Percentiles rank a stretch among this genome's conserved stretches.
phyloP scores from a whole-genome alignment of 2,329 filamentous ascomycete genomes.

The Harringtonia aguacate region DNA sequence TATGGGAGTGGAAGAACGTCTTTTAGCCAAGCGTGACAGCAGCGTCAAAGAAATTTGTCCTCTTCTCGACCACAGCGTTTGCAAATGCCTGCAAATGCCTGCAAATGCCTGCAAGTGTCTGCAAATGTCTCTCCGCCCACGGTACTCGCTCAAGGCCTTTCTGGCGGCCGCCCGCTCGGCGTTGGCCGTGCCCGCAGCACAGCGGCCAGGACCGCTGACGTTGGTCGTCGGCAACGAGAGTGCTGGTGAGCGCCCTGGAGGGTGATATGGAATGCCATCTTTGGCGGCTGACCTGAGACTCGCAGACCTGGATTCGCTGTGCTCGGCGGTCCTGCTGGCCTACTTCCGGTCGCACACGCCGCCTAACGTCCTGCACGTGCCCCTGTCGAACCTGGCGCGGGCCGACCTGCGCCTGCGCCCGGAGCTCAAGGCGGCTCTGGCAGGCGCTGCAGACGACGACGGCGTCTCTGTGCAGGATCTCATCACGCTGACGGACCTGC shows the following conservation, averaged over 20 bases:
- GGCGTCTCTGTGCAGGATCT: conserved; percentile 50
- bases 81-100: no score
- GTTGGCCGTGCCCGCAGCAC: conserved; percentile 28
- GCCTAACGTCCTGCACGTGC: conserved; percentile 51
- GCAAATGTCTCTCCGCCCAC: conserved; percentile 7
- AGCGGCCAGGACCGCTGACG: conserved; percentile 37
- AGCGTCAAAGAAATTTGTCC: no score
- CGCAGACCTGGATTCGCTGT: conserved; percentile 72
- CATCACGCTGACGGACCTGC: conserved; percentile 47
- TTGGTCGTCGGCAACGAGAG: conserved; percentile 60
- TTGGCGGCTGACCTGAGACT: neutral
- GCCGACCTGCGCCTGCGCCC: conserved; percentile 61
- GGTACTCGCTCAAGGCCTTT: conserved; percentile 36
- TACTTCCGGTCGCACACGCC: conserved; percentile 57
- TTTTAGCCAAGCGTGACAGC: no score
- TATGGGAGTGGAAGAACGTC: no score
- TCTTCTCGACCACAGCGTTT: no score
- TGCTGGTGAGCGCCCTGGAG: conserved; percentile 34
- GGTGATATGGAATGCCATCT: neutral
- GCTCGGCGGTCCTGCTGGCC: conserved; percentile 61
- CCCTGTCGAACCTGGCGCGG: conserved; percentile 59
- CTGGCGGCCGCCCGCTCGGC: conserved; percentile 37
- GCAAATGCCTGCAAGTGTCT: no score
- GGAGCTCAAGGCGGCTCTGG: conserved; percentile 60
- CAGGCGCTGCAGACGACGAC: conserved; percentile 31